These are phyloP conservation scores for Thalassiosira exigua DNA, from an alignment of 352 stramenopile genomes.

Conservation along the genomic window DNA sequence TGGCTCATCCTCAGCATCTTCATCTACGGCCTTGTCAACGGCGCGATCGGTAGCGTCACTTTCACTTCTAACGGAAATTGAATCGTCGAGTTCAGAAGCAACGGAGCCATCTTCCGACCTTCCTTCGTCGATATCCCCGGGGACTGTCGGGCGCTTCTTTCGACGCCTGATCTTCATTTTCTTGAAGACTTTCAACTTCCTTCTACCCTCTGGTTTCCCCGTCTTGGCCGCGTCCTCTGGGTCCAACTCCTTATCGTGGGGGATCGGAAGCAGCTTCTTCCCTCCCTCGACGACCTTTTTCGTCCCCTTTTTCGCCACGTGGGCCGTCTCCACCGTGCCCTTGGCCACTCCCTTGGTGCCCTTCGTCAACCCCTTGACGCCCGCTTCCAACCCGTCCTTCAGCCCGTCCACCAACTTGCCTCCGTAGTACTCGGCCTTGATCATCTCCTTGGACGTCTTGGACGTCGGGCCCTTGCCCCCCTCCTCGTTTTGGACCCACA, in stretches of 20 bases:
- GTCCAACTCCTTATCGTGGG: conserved; percentile 18
- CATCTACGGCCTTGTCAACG: background rate
- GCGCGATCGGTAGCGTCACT: conserved; percentile 13
- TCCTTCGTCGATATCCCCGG: conserved; percentile 13
- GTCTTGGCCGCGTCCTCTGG: background rate
- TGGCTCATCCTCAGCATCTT: conserved; percentile 8
- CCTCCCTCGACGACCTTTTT: background rate
- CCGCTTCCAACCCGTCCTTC: conserved; percentile 21
- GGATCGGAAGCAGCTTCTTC: conserved; percentile 12
- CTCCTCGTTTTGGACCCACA: conserved; percentile 57
- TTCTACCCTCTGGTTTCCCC: conserved; percentile 8
- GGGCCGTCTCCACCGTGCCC: background rate
- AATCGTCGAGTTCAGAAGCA: conserved; percentile 20
- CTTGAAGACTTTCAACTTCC: conserved; percentile 34
- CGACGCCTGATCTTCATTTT: conserved; percentile 28
- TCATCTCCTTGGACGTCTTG: conserved; percentile 37
- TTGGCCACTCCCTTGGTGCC: conserved; percentile 18
- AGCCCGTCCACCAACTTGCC: conserved; percentile 40
- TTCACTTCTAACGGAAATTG: conserved; percentile 19
- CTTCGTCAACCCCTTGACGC: conserved; percentile 27
- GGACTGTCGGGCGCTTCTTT: background rate
- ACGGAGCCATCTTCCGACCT: conserved; percentile 24
- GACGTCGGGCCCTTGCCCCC: conserved; percentile 15
- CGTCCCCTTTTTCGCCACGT: conserved; percentile 28
- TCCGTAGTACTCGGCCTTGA: conserved; percentile 57